Conservation (phyloP, 2,329 filamentous ascomycete genomes). For the Elsinoe perseae region DNA sequence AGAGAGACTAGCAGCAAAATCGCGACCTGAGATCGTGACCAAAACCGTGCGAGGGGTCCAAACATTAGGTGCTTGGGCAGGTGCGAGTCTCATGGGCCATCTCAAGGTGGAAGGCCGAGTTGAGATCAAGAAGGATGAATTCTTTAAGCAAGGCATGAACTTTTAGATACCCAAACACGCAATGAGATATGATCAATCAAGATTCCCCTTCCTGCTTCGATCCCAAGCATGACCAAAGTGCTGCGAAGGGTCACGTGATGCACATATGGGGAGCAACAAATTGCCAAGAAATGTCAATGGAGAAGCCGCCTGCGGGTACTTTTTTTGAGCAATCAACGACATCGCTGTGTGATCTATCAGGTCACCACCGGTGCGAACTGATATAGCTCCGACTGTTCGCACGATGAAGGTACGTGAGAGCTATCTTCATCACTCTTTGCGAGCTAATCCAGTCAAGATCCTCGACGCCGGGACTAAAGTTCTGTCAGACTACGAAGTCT, state of each 20-base stretch:
- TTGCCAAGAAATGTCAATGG: no score
- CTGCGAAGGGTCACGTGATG: background rate
- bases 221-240: background rate
- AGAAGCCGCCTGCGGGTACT: no score
- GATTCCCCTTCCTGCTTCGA: background rate
- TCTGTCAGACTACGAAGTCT: slow-evolving; percentile 31
- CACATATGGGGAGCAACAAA: no score
- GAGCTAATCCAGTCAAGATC: slow-evolving; percentile 21
- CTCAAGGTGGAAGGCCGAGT: slow-evolving; percentile 62
- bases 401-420: background rate
- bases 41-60: slow-evolving; percentile 59
- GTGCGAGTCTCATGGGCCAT: slow-evolving; percentile 62
- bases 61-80: slow-evolving; percentile 65
- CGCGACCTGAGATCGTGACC: slow-evolving; percentile 39
- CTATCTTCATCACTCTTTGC: background rate
- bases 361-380: no score
- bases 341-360: no score
- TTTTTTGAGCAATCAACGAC: no score
- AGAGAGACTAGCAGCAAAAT: slow-evolving; percentile 41
- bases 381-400: no score
- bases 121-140: slow-evolving; percentile 63
- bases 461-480: slow-evolving; percentile 31
- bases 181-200: background rate
- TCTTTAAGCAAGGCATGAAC: slow-evolving; percentile 55
- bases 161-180: slow-evolving; percentile 3